Conservation (phyloP, 2,329 filamentous ascomycete genomes). For the Fusarium incarnatum region DNA sequence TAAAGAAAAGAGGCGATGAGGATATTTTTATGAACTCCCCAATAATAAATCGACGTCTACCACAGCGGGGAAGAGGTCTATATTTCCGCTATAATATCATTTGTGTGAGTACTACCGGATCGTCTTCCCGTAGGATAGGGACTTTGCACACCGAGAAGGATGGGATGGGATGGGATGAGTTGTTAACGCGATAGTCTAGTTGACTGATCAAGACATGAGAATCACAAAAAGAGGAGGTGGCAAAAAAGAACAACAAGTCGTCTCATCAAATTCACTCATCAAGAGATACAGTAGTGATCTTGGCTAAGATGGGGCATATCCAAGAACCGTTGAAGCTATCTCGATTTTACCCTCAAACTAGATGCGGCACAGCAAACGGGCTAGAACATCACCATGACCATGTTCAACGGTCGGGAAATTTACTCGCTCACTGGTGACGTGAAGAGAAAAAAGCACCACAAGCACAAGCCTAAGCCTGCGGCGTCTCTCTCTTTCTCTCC, state of each 20-base stretch:
- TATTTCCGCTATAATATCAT: neutral
- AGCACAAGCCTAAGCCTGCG: slow-evolving; percentile 2
- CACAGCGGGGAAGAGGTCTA: neutral
- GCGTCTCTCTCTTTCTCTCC: neutral
- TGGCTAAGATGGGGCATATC: slow-evolving; percentile 1
- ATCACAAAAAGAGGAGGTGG: slow-evolving; percentile 30
- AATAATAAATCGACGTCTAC: neutral
- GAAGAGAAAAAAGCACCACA: neutral
- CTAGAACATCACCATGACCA: neutral
- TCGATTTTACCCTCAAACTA: slow-evolving; percentile 23
- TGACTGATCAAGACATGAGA: slow-evolving; percentile 15
- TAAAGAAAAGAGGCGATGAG: slow-evolving; percentile 9
- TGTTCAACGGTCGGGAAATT: neutral
- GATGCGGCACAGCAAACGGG: slow-evolving; percentile 18
- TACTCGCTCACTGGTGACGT: slow-evolving; percentile 4
- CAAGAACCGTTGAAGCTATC: slow-evolving; percentile 20
- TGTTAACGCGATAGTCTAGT: neutral
- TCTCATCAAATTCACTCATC: neutral
- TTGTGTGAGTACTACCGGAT: neutral
- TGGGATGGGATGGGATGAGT: neutral
- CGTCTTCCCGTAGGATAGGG: neutral
- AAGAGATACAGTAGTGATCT: neutral
- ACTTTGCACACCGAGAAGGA: neutral
- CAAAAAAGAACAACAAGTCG: neutral
- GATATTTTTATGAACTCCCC: slow-evolving; percentile 8